phyloP scores from a whole-genome alignment of 148 eudicot species.

The Limonium bicolor region DNA sequence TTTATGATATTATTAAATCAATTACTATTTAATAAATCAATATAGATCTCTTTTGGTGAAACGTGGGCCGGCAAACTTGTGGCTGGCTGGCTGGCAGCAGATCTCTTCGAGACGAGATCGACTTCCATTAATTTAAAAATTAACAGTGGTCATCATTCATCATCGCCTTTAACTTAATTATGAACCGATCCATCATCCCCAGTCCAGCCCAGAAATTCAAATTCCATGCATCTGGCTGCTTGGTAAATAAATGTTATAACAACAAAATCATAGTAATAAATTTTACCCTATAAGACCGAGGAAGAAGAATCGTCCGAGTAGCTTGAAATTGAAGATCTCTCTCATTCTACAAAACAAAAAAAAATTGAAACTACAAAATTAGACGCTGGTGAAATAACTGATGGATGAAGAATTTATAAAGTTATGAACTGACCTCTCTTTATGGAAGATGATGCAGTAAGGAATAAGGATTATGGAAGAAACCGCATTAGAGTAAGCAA shows the following conservation, averaged over 20 bases:
- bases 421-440: slow-evolving; percentile 18
- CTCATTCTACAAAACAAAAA: slow-evolving; percentile 15
- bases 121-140: background rate
- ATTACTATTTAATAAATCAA: background rate
- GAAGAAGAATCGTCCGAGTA: slow-evolving; percentile 33
- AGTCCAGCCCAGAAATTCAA: background rate
- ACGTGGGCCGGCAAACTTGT: background rate
- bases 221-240: background rate
- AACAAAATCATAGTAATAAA: background rate
- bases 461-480: slow-evolving; percentile 41
- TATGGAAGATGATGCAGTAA: slow-evolving; percentile 24
- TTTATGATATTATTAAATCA: background rate
- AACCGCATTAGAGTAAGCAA: slow-evolving; percentile 61
- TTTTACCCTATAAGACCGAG: slow-evolving; percentile 71
- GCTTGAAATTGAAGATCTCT: slow-evolving; percentile 20
- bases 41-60: background rate
- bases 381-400: background rate
- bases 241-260: background rate
- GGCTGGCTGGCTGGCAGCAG: background rate
- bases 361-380: background rate
- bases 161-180: background rate
- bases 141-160: background rate
- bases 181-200: background rate
- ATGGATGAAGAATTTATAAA: background rate
- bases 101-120: background rate